Conservation (phyloP, 768 basidiomycete species). For the Pulveroboletus sp. region DNA sequence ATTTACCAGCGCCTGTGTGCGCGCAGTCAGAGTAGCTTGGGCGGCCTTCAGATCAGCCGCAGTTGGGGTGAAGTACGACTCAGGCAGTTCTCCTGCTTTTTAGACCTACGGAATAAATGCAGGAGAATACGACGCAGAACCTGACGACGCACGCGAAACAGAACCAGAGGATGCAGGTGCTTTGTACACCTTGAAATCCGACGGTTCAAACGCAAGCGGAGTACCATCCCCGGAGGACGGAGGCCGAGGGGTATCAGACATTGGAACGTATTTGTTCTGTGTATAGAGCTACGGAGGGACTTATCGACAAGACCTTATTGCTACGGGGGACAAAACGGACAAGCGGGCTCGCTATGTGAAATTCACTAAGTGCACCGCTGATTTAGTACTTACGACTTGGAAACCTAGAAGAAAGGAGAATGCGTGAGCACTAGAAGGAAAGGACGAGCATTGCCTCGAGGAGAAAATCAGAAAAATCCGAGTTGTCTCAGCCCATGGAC, state of each 20-base stretch:
- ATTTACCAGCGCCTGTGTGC: conserved; percentile 58
- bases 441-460: neutral
- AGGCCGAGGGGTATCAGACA: conserved; percentile 21
- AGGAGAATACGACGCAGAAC: neutral
- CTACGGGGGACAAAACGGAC: conserved; percentile 11
- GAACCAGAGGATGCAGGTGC: conserved; percentile 33
- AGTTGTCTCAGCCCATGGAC: conserved; percentile 67
- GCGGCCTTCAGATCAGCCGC: conserved; percentile 64
- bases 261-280: conserved; percentile 12
- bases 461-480: conserved; percentile 41
- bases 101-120: conserved; percentile 4
- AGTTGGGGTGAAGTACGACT: conserved; percentile 71
- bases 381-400: neutral
- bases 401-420: neutral
- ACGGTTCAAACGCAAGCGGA: conserved; percentile 4
- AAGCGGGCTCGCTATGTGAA: neutral
- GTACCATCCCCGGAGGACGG: neutral
- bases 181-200: conserved; percentile 47
- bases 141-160: conserved; percentile 31
- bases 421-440: conserved; percentile 4
- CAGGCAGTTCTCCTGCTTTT: conserved; percentile 46
- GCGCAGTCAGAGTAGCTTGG: conserved; percentile 57
- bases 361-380: neutral
- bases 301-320: conserved; percentile 16
- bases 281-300: conserved; percentile 10